Evolutionary conservation across 78 protist species (phyloP).

Genomic region (Dictyostelium intermedium): DNA sequence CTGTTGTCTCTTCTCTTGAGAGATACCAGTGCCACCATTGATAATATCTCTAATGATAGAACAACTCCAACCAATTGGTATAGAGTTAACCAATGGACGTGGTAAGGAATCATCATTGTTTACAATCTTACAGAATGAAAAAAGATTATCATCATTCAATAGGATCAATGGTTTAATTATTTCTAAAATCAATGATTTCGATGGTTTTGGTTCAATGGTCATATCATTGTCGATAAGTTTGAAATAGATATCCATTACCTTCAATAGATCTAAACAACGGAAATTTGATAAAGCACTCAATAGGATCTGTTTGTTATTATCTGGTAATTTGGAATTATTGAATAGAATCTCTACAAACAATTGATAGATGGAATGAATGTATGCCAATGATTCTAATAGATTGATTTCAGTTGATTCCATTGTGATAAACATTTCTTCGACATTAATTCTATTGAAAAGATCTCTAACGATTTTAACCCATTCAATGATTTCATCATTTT

Average conservation of each 20-base stretch:
- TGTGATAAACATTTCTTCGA: not conserved
- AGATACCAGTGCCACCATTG: too few species aligned
- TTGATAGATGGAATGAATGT: not conserved
- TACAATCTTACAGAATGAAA: not conserved
- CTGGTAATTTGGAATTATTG: not conserved
- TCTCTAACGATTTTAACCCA: constrained; percentile 8
- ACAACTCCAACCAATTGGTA: not conserved
- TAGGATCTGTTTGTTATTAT: not conserved
- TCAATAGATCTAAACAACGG: not conserved
- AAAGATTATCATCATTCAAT: not conserved
- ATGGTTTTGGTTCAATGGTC: not conserved
- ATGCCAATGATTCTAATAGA: not conserved
- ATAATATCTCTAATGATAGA: not conserved
- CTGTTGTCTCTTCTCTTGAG: not conserved
- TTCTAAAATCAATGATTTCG: not conserved
- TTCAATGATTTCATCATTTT: not conserved
- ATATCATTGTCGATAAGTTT: not conserved
- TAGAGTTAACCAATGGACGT: not conserved
- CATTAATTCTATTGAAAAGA: not conserved
- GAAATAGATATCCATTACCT: not conserved
- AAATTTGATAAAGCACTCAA: not conserved
- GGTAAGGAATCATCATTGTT: not conserved
- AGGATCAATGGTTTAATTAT: not conserved
- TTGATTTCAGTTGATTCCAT: not conserved
- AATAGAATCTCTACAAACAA: not conserved